Base-by-base conservation (phyloP, 441 rosid species). In the Oxalis stricta region DNA sequence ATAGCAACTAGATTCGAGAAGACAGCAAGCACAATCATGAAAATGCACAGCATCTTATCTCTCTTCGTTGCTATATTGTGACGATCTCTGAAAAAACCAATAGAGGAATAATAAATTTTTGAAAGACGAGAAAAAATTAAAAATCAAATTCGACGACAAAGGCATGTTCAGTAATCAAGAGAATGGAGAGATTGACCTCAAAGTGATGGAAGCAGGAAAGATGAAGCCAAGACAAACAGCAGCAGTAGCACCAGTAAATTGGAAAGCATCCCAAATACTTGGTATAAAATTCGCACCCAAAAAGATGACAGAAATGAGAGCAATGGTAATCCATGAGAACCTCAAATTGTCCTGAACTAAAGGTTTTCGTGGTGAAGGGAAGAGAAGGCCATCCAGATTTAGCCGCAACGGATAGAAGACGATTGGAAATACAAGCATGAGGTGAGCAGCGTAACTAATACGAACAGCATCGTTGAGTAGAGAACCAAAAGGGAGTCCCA, bases 231-330 rank as follows among this genome's bases (percentile, higher is more conserved):
- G 72, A 67, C 99, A 83, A 61, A 91, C 96, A 2, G 96, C 96
- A 41, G 98, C 94, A 19, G 98, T 85, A 12, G 98, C 94, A 38
- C 94, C 98, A 26, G 96, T 85, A 65, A 89, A 85, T 36, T 89
- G 98, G 73, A 89, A 89, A 52, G 94, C 98, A 57, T 85, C 98
- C 98, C 98, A 89, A 41, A 89, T 89, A 71, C 96, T 89, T 5
- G 98, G 98, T 47, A 83, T 89, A 54, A 73, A 83, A 70, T 85
- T 89, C 48, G 96, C 89, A 46, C 99, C 96, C 61, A 72, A 34
- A 68, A 81, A 83, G 53, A 91, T 71, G 12, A 72, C 11, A 43
- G 59, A 5, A 20, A 86, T 74, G 61, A 86, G 93, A 2, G 67
- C 83, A 2, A 49, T 41, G 29, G 91, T 91, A 52, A 86, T 46